Evolutionary conservation across 148 eudicot species (phyloP), one percentile per base, ranked within the genome.

Genomic region (Diospyros kaki): DNA sequence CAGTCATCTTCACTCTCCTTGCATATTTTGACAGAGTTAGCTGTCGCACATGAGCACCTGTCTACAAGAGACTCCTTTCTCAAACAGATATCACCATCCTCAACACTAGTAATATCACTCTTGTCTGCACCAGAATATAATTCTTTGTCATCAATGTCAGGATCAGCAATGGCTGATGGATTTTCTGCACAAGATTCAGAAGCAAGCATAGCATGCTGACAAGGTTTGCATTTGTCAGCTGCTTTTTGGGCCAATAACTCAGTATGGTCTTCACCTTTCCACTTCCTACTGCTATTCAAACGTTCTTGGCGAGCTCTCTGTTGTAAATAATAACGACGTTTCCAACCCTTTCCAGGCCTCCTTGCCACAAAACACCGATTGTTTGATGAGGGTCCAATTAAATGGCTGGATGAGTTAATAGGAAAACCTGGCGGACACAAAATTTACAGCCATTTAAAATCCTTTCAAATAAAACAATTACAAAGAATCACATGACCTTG

Each of bases 261-360:
- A 66, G 69, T 76, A 75, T 81, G 82, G 45, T 85, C 81, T 55
- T 85, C 90, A 68, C 40, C 71, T 75, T 87, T 90, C 91, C 93
- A 86, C 74, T 87, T 92, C 67, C 87, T 87, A 74, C 89, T 87
- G 83, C 82, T 84, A 74, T 85, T 86, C 70, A 88, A 73, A 77
- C 92, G 85, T 77, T 93, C 93, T 85, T 87, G 91, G 55, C 90
- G 93, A 87, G 97, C 87, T 85, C 92, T 83, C 75, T 89, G 92
- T 82, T 89, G 94, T 72, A 90, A 76, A 86, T 86, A 80, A 78
- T 89, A 86, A 48, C 89, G 85, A 51, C 97, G 83, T 76, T 85
- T 94, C 98, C 97, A 90, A 59, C 91, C 82, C 81, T 89, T 88
- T 61, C 86, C 83, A 59, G 85, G 62, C 64, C 82, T 85, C 45